A percentile compares a stretch with the other conserved stretches of the same genome.
phyloP scores from a whole-genome alignment of 192 early-diverging fungal genomes.

The Coemansia sp. region DNA sequence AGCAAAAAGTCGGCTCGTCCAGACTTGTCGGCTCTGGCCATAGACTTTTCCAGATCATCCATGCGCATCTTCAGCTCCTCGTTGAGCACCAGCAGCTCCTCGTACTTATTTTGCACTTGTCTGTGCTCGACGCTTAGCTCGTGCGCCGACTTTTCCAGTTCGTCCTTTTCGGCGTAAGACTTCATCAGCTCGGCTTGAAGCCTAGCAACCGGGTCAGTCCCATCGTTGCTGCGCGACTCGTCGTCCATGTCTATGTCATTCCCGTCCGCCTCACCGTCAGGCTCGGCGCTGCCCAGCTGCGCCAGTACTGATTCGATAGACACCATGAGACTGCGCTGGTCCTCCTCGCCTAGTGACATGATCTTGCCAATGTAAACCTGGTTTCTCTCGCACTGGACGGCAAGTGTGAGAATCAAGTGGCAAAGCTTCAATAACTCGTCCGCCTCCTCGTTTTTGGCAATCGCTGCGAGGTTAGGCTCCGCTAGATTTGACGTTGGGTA shows the following conservation, averaged over 20 bases:
- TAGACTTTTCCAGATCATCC: conserved; percentile 74
- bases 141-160: conserved; percentile 57
- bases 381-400: conserved; percentile 87
- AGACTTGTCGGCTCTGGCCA: conserved; percentile 68
- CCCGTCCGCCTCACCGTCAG: conserved; percentile 32
- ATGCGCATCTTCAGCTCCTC: conserved; percentile 71
- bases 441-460: conserved; percentile 77
- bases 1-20: conserved; percentile 85
- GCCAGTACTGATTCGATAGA: conserved; percentile 70
- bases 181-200: conserved; percentile 55
- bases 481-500: conserved; percentile 62
- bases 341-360: conserved; percentile 65
- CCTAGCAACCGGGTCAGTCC: conserved; percentile 38
- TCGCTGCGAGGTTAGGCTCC: conserved; percentile 75
- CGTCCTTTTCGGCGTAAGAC: conserved; percentile 60
- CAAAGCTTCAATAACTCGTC: conserved; percentile 78
- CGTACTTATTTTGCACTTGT: conserved; percentile 53
- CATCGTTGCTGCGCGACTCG: conserved; percentile 18
- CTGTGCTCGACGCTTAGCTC: conserved; percentile 57
- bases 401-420: conserved; percentile 77
- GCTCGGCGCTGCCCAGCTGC: conserved; percentile 45
- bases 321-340: conserved; percentile 88
- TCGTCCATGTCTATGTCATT: conserved; percentile 46
- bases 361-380: conserved; percentile 83
- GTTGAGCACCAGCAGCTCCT: conserved; percentile 71